These are phyloP conservation scores for Mycena galericulata DNA, from an alignment of 768 basidiomycete species.

Conservation along the genomic window DNA sequence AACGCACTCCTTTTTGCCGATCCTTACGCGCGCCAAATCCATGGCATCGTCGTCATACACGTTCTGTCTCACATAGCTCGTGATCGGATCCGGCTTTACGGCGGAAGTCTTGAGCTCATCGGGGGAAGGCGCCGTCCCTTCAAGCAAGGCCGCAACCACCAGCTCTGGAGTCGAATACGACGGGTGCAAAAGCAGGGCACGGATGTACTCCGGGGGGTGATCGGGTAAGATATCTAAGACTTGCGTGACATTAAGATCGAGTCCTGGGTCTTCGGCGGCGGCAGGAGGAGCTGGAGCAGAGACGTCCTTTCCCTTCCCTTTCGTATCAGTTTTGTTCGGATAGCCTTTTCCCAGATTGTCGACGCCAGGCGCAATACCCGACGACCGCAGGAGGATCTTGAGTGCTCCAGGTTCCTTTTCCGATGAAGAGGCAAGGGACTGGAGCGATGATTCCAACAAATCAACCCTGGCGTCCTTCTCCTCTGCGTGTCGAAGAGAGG, in stretches of 20 bases:
- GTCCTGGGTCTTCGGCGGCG: slow-evolving; percentile 50
- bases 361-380: slow-evolving; percentile 58
- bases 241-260: slow-evolving; percentile 72
- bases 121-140: slow-evolving; percentile 70
- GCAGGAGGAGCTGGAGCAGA: slow-evolving; percentile 31
- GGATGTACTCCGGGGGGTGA: slow-evolving; percentile 65
- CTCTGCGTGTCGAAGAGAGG: slow-evolving; percentile 55
- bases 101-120: slow-evolving; percentile 38
- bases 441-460: slow-evolving; percentile 64
- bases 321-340: slow-evolving; percentile 34
- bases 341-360: slow-evolving; percentile 48
- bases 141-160: slow-evolving; percentile 79
- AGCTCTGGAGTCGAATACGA: slow-evolving; percentile 68
- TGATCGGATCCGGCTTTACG: slow-evolving; percentile 39
- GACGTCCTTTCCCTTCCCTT: slow-evolving; percentile 59
- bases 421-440: slow-evolving; percentile 48
- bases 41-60: slow-evolving; percentile 81
- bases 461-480: slow-evolving; percentile 72
- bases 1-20: slow-evolving; percentile 77
- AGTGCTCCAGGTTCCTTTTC: slow-evolving; percentile 65
- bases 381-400: slow-evolving; percentile 72
- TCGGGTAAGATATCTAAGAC: slow-evolving; percentile 85
- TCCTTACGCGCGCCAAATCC: slow-evolving; percentile 67
- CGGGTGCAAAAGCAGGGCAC: slow-evolving; percentile 63
- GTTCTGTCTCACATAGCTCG: slow-evolving; percentile 66